Conservation (phyloP, 2,329 filamentous ascomycete genomes). For the Magnaporthiopsis incrustans region DNA sequence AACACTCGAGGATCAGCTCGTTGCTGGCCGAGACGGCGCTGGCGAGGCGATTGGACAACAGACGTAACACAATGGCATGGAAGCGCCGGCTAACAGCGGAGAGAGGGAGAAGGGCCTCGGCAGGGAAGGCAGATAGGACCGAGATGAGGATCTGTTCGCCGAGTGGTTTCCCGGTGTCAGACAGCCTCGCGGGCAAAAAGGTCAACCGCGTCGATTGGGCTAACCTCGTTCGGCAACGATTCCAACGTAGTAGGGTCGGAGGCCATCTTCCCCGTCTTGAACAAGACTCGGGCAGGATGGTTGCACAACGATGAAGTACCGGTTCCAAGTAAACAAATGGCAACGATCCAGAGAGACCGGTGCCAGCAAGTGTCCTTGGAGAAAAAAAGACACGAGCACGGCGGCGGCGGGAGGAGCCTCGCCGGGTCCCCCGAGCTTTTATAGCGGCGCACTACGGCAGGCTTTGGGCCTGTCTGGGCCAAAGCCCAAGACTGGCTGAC, state of each 20-base stretch:
- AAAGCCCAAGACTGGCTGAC: background rate
- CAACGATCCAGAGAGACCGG: background rate
- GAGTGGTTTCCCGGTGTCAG: background rate
- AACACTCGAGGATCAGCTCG: conserved; percentile 69
- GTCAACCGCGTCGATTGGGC: background rate
- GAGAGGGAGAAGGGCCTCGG: conserved; percentile 19
- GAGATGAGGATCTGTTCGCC: conserved; percentile 22
- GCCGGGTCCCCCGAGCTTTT: background rate
- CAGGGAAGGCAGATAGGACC: conserved; percentile 21
- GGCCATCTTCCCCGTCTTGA: conserved; percentile 6
- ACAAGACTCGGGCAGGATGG: background rate
- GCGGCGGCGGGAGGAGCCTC: background rate
- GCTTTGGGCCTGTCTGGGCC: background rate
- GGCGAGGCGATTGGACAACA: conserved; percentile 22
- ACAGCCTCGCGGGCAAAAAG: background rate
- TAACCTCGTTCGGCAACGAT: conserved; percentile 13
- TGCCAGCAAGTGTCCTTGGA: background rate
- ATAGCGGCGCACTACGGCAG: background rate
- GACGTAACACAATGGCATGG: conserved; percentile 18
- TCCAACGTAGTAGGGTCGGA: conserved; percentile 10
- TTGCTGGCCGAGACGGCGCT: conserved; percentile 49
- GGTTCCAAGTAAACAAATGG: background rate
- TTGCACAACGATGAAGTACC: background rate
- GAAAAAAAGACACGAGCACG: background rate
- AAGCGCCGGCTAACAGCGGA: conserved; percentile 22